phyloP scores from a whole-genome alignment of 2,329 filamentous ascomycete species.

The Xylaria sp. region DNA sequence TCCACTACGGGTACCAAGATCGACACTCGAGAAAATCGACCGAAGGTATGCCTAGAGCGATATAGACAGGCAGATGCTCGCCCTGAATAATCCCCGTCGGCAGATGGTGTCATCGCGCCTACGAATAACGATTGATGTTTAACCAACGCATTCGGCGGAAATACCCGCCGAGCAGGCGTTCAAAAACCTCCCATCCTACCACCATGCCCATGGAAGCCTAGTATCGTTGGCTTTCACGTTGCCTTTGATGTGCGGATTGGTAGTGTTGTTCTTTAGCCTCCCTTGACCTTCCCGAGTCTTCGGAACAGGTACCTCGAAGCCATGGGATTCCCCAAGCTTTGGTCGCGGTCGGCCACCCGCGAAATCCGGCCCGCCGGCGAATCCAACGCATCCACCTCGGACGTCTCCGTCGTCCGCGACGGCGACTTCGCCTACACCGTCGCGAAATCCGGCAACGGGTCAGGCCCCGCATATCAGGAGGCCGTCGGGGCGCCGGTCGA shows the following conservation, averaged over 20 bases:
- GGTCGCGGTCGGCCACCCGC: conserved; percentile 13
- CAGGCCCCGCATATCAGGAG: conserved; percentile 57
- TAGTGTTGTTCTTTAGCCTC: too few relatives aligned
- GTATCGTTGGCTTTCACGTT: background rate
- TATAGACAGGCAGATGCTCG: too few relatives aligned
- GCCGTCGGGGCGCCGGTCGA: conserved; percentile 65
- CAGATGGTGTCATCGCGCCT: conserved; percentile 16
- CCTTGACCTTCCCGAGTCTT: too few relatives aligned
- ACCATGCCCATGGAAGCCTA: background rate
- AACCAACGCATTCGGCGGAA: background rate
- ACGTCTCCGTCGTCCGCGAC: conserved; percentile 32
- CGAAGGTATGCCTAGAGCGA: background rate
- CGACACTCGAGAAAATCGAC: background rate
- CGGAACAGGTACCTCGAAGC: background rate
- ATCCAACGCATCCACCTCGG: conserved; percentile 19
- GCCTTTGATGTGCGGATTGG: too few relatives aligned
- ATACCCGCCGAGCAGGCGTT: background rate
- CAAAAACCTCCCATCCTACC: conserved; percentile 1
- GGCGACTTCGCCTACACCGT: conserved; percentile 33
- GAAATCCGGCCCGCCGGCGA: conserved; percentile 12
- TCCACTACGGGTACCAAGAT: conserved; percentile 1
- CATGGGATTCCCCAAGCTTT: conserved; percentile 31
- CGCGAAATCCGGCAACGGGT: conserved; percentile 45
- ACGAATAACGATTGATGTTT: conserved; percentile 13
- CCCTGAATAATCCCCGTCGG: too few relatives aligned